Percentiles rank a stretch among this genome's conserved stretches.
Conservation (phyloP, 2,329 filamentous ascomycete genomes). For the Venturia nashicola region DNA sequence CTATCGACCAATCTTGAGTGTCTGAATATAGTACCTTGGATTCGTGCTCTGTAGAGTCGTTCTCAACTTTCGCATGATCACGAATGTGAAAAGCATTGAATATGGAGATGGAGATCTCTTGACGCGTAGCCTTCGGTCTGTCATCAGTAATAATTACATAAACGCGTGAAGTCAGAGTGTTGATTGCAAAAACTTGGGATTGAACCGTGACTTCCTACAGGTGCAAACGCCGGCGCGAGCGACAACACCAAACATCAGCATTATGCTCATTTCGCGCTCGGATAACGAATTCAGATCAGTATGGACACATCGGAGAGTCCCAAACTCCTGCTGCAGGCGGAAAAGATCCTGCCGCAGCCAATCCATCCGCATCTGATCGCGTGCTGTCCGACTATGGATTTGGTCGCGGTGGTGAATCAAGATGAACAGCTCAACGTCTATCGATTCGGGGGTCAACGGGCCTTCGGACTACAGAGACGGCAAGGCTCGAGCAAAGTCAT, state of each 20-base stretch:
- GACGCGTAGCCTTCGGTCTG: not conserved
- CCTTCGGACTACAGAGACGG: slow-evolving; percentile 41
- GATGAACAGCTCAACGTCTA: slow-evolving; percentile 62
- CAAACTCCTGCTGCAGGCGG: slow-evolving; percentile 24
- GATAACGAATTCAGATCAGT: not conserved
- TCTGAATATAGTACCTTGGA: too few species aligned
- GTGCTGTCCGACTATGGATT: slow-evolving; percentile 75
- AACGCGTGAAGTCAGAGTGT: not conserved
- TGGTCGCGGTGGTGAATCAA: slow-evolving; percentile 61
- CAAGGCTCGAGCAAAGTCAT: slow-evolving; percentile 22
- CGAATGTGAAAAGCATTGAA: not conserved
- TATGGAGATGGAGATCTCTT: not conserved
- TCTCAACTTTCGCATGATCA: not conserved
- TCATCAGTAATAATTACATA: not conserved
- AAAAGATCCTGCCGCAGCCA: slow-evolving; percentile 28
- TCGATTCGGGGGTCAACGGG: slow-evolving; percentile 62
- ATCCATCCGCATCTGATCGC: slow-evolving; percentile 37
- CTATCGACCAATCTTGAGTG: not conserved
- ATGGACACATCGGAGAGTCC: slow-evolving; percentile 5
- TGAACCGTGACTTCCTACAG: too few species aligned
- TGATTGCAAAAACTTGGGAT: not conserved
- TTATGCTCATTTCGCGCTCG: not conserved
- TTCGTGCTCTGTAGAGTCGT: too few species aligned
- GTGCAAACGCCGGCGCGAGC: not conserved
- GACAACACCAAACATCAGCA: not conserved